phyloP scores from a whole-genome alignment of 2,329 filamentous ascomycete genomes.

The Rhexocercosporidium sp. region DNA sequence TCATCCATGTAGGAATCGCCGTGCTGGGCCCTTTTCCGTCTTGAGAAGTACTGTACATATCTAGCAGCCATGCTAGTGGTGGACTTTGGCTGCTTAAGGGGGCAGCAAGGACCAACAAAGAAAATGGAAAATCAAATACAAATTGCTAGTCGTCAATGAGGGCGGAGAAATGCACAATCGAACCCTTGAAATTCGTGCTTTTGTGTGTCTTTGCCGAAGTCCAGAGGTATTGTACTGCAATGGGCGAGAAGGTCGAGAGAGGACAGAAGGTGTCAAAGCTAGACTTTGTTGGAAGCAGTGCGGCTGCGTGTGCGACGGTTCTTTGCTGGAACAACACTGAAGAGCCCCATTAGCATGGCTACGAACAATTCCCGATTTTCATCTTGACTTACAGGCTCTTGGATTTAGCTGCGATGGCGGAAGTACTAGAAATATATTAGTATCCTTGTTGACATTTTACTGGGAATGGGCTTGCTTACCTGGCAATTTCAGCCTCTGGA shows the following conservation, averaged over 20 bases:
- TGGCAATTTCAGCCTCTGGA: neutral
- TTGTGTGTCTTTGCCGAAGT: neutral
- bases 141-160: slow-evolving; percentile 2
- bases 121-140: neutral
- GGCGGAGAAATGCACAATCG: neutral
- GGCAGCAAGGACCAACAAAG: neutral
- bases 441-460: neutral
- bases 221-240: neutral
- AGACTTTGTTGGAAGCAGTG: slow-evolving; percentile 6
- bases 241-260: neutral
- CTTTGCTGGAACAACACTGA: neutral
- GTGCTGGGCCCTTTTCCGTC: neutral
- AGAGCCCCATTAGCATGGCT: neutral
- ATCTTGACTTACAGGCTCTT: slow-evolving; percentile 1
- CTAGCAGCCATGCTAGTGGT: neutral
- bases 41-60: neutral
- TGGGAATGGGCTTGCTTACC: neutral
- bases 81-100: too few relatives aligned
- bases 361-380: neutral
- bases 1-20: neutral
- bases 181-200: neutral
- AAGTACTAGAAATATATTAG: neutral
- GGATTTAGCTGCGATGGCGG: neutral
- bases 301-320: slow-evolving; percentile 9
- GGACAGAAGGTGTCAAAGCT: neutral